phyloP scores from a whole-genome alignment of 2,329 filamentous ascomycete genomes.

The Chaetomiaceae sp. region DNA sequence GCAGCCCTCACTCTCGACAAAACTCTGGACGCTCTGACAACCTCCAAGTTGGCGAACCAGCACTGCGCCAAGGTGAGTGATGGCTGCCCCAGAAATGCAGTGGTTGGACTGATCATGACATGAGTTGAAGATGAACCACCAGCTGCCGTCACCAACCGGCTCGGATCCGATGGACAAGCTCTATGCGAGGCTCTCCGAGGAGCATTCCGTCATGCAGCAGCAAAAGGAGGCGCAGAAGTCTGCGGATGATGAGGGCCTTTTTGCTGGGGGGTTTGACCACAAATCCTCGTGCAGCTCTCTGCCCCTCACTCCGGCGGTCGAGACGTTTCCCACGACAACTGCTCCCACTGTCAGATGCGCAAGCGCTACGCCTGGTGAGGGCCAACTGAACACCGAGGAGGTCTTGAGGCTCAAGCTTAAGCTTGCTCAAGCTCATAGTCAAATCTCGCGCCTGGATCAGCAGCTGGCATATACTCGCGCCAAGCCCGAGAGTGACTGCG shows the following conservation, averaged over 20 bases:
- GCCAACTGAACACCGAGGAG: slow-evolving; percentile 47
- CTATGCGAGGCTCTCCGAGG: slow-evolving; percentile 68
- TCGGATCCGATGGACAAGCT: slow-evolving; percentile 64
- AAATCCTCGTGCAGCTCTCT: slow-evolving; percentile 54
- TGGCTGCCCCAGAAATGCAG: not conserved
- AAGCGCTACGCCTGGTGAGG: slow-evolving; percentile 46
- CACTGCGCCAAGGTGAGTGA: slow-evolving; percentile 47
- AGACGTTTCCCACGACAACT: slow-evolving; percentile 44
- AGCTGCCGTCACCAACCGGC: slow-evolving; percentile 36
- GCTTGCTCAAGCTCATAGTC: slow-evolving; percentile 64
- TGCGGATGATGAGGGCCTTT: slow-evolving; percentile 35
- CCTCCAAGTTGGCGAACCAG: slow-evolving; percentile 55
- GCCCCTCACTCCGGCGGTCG: slow-evolving; percentile 58
- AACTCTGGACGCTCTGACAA: slow-evolving; percentile 43
- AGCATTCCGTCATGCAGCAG: slow-evolving; percentile 56
- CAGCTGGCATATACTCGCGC: slow-evolving; percentile 63
- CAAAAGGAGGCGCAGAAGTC: slow-evolving; percentile 52
- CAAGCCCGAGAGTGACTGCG: slow-evolving; percentile 55
- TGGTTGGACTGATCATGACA: slow-evolving; percentile 31
- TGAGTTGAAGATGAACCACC: slow-evolving; percentile 47
- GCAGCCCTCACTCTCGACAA: slow-evolving; percentile 36
- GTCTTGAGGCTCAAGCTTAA: slow-evolving; percentile 65
- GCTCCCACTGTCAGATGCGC: slow-evolving; percentile 49
- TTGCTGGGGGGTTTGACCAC: slow-evolving; percentile 41
- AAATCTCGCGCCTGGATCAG: slow-evolving; percentile 67